Conservation (phyloP, 129 eudicot genomes). For the Heracleum sosnowskyi region DNA sequence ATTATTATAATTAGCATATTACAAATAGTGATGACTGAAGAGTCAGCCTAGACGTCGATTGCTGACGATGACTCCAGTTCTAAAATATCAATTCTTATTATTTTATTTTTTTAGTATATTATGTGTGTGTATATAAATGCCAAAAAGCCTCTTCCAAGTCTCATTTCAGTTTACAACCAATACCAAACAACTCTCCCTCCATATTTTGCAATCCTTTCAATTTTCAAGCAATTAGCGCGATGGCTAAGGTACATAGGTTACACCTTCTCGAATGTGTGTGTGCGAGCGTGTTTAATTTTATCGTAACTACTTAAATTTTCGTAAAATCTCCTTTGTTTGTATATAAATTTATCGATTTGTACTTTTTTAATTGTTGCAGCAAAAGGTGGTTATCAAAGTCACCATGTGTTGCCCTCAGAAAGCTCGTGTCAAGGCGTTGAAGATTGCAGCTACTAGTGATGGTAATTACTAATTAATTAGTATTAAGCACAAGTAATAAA, state of each 20-base stretch:
- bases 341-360: background rate
- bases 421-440: constrained; percentile 11
- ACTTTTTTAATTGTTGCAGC: constrained; percentile 4
- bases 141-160: background rate
- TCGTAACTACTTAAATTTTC: too few relatives aligned
- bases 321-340: too few relatives aligned
- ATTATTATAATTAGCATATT: background rate
- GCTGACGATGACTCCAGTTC: background rate
- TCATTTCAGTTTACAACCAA: background rate
- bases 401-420: constrained; percentile 5
- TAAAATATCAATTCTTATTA: too few relatives aligned
- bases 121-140: background rate
- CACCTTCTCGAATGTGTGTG: background rate
- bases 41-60: background rate
- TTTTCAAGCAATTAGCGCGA: background rate
- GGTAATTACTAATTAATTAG: background rate
- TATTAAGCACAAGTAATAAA: too few relatives aligned
- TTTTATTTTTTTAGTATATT: too few relatives aligned
- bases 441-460: background rate
- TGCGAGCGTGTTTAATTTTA: background rate
- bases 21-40: background rate
- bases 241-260: background rate
- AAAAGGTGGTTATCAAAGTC: constrained; percentile 14
- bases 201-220: background rate
- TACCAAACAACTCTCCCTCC: background rate